Conservation (phyloP, 768 basidiomycete species). For the Kwoniella mangroviensis region DNA sequence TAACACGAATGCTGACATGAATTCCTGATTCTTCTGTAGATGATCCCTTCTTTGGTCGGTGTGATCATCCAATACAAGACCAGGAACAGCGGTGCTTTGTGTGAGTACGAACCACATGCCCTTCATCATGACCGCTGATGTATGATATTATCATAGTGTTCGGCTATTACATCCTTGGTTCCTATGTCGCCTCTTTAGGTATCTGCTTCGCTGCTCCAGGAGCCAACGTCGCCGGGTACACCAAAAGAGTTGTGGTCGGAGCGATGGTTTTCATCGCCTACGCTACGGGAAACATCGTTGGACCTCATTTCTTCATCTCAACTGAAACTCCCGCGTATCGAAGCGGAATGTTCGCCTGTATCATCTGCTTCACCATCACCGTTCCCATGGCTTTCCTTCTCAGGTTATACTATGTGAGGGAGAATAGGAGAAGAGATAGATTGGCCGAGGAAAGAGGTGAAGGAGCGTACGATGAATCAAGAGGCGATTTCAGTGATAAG, state of each 20-base stretch:
- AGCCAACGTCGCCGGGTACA: conserved; percentile 41
- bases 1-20: background rate
- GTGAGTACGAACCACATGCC: conserved; percentile 8
- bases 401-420: conserved; percentile 29
- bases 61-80: conserved; percentile 42
- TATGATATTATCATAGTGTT: conserved; percentile 18
- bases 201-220: conserved; percentile 42
- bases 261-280: conserved; percentile 43
- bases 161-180: conserved; percentile 41
- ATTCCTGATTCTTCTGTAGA: conserved; percentile 14
- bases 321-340: conserved; percentile 39
- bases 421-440: conserved; percentile 23
- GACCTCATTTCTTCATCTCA: conserved; percentile 39
- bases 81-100: conserved; percentile 26
- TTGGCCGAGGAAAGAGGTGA: conserved; percentile 18
- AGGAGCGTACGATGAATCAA: conserved; percentile 2
- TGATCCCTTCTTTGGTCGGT: conserved; percentile 35
- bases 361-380: conserved; percentile 30
- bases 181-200: conserved; percentile 40
- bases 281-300: conserved; percentile 41
- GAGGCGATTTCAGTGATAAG: conserved; percentile 26
- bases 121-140: background rate
- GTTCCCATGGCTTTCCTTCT: conserved; percentile 26
- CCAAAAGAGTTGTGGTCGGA: conserved; percentile 38
- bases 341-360: conserved; percentile 36